phyloP scores from a whole-genome alignment of 2,329 filamentous ascomycete species.

The Penicillium hesseltinei region DNA sequence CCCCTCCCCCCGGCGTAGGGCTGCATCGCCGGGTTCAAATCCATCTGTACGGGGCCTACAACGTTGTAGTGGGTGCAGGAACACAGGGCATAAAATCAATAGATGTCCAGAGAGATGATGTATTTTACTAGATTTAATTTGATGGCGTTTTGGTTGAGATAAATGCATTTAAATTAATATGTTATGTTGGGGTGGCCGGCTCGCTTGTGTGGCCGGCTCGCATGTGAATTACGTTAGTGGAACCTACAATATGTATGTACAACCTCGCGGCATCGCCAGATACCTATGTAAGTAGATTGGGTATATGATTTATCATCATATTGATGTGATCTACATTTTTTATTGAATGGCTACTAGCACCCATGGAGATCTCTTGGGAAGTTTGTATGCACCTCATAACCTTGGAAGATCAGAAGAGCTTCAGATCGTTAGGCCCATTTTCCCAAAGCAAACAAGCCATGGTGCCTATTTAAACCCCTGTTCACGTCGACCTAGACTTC shows the following conservation, averaged over 20 bases:
- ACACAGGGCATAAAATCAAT: no score
- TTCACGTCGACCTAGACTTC: not conserved
- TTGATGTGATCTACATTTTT: not conserved
- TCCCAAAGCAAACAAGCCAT: not conserved
- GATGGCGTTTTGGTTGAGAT: no score
- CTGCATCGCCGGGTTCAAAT: no score
- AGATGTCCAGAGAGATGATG: no score
- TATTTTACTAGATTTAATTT: no score
- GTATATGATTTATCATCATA: not conserved
- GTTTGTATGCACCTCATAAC: not conserved
- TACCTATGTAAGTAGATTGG: not conserved
- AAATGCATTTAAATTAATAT: no score
- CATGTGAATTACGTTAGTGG: no score
- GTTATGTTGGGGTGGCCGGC: no score
- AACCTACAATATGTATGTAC: not conserved
- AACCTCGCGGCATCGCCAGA: not conserved
- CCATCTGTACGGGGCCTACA: no score
- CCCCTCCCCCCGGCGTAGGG: no score
- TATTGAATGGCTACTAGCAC: not conserved
- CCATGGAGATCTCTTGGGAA: not conserved
- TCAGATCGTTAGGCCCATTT: not conserved
- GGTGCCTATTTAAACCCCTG: not conserved
- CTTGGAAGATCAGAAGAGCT: not conserved
- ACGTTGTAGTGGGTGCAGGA: no score
- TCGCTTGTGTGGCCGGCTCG: no score